Evolutionary conservation across 1,284 basidiomycete genomes (phyloP), one percentile per base, ranked within the genome.

Genomic region (Fomitiporia mediterranea): DNA sequence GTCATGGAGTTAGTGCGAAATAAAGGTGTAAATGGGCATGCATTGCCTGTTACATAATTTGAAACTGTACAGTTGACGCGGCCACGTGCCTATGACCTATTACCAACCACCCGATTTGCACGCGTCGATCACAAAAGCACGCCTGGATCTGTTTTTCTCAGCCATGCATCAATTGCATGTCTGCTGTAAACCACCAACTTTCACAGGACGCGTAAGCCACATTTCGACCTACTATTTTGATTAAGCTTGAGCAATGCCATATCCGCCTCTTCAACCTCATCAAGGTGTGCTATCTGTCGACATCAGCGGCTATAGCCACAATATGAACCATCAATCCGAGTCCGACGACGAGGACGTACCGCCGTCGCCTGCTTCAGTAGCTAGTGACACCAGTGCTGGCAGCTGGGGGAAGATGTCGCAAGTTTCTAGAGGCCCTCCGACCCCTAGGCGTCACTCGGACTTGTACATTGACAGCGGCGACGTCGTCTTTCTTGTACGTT

Each of bases 401-500:
- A 53, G 51, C 28, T 55, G 46, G 54, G 47, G 42, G 11, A 51
- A 47, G 17, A 57, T 52, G 42, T 49, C 51, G 25, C 51, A 48
- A 19, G 27, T 48, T 50, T 53, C 51, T 19, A 51, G 43, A 4
- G 51, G 43, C 23, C 25, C 56, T 34, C 27, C 56, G 21, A 15
- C 44, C 32, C 23, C 44, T 15, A 42, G 34, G n/a, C 46, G 57
- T 15, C 53, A 59, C 34, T 40, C 48, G 27, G 49, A 51, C 34
- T 60, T 49, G 27, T 60, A 60, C 35, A 49, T 60, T 28, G 50
- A 51, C n/a, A 56, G 54, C 19, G 58, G 58, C 9, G 58, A 60
- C 30, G 51, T 60, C 43, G 51, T 60, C 13, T 56, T 60, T 28
- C 15, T 53, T 42, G 58, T 60, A 38, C n/a, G 42, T 28, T 19